These are phyloP conservation scores for Sporothrix euskadiensis DNA, from an alignment of 2,329 filamentous ascomycete species.

Conservation along the genomic window DNA sequence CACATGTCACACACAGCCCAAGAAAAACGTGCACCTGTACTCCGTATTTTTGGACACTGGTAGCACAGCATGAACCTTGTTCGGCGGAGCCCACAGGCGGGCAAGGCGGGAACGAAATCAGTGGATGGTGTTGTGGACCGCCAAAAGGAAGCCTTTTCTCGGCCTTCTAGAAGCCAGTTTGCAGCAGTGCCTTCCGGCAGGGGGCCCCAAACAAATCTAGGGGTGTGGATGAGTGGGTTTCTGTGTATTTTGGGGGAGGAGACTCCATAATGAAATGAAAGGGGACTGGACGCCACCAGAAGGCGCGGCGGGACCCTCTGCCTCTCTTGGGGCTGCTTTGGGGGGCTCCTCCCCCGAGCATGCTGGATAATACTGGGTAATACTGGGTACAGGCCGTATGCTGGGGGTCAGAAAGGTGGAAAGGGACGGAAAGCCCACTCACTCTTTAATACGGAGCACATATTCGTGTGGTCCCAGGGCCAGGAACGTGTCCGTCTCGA, in stretches of 20 bases:
- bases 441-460: constrained; percentile 15
- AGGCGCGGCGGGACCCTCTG: background rate
- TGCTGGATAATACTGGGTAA: constrained; percentile 21
- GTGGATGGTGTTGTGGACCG: constrained; percentile 12
- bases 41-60: background rate
- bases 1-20: background rate
- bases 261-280: background rate
- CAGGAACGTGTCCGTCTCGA: constrained; percentile 2
- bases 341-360: background rate
- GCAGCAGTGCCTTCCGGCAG: background rate
- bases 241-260: background rate
- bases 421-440: constrained; percentile 17
- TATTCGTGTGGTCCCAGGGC: background rate
- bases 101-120: background rate
- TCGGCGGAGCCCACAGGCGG: constrained; percentile 27
- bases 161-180: constrained; percentile 14
- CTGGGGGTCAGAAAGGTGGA: background rate
- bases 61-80: constrained; percentile 31
- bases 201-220: background rate
- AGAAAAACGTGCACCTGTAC: background rate
- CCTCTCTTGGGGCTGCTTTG: too few relatives aligned
- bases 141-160: constrained; percentile 8
- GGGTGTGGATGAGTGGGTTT: constrained; percentile 22
- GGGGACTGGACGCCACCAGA: constrained; percentile 16
- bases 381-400: background rate